Evolutionary conservation across 345 rosid genomes (phyloP), one percentile per base, ranked within the genome.

Genomic region (Microcos paniculata): DNA sequence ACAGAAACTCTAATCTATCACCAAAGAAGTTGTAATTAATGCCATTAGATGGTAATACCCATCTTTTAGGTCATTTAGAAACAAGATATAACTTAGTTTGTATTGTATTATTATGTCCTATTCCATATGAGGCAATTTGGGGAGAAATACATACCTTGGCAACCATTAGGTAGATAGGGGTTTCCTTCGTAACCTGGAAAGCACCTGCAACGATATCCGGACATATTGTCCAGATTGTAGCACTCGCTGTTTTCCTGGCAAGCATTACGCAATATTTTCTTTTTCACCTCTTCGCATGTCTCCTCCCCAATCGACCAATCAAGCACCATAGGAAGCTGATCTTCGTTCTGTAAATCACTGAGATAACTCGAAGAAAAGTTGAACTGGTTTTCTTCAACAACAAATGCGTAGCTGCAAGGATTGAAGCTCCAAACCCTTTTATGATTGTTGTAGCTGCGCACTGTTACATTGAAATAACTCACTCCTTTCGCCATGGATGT

Each of bases 391-490:
- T 33, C 48, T 31, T 73, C 73, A 19, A 42, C 28, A 12, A 80
- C 35, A 13, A 79, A 79, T 3, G 79, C 79, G 33, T 21, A 79
- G 67, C 57, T 79, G 59, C 82, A 79, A 21, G 75, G 71, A 61
- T 61, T 74, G 64, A 74, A 68, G 2, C 1, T 0, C 1, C 16
- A 40, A 19, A 52, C 63, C 0, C 6, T 18, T 11, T 0, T 1
- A 9, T 35, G 38, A 26, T 24, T 55, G 0, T 31, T 1, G 16
- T 63, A 63, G 69, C 62, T 70, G 3, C 18, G 3, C 6, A 61
- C 73, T 0, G 10, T 0, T 33, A 57, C 11, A 1, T 8, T 12
- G 38, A 66, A 55, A 14, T 21, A 35, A 0, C 49, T 15, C 8
- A 70, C 11, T 21, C 43, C 58, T 18, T 58, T 18, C 15, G 74